phyloP scores from a whole-genome alignment of 306 rosid species.

The Pyrus pyrifolia region DNA sequence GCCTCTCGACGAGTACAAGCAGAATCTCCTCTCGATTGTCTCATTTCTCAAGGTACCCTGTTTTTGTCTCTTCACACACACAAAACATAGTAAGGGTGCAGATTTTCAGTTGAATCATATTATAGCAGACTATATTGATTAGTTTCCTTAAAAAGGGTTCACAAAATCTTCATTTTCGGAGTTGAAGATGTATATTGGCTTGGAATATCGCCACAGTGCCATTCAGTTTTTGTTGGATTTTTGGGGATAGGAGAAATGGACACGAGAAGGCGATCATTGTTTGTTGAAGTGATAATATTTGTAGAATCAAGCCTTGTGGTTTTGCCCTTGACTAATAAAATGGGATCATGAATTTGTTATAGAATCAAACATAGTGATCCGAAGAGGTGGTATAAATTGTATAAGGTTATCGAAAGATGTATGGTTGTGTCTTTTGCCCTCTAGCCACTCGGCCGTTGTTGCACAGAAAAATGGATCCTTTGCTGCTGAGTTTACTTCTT shows the following conservation, averaged over 20 bases:
- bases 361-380: background rate
- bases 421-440: too few relatives aligned
- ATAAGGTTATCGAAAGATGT: too few relatives aligned
- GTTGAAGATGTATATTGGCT: background rate
- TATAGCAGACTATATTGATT: background rate
- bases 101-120: background rate
- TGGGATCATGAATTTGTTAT: background rate
- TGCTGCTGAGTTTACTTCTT: too few relatives aligned
- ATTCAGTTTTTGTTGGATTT: too few relatives aligned
- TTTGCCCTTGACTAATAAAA: background rate
- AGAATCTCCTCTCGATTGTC: constrained; percentile 51
- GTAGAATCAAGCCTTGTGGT: background rate
- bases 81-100: background rate
- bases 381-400: background rate
- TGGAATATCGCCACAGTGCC: background rate
- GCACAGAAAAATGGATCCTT: too few relatives aligned
- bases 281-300: background rate
- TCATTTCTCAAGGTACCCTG: constrained; percentile 63
- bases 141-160: background rate
- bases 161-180: background rate
- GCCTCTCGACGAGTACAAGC: constrained; percentile 60
- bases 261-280: background rate
- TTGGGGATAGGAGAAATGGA: background rate
- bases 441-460: too few relatives aligned
- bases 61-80: background rate